phyloP scores from a whole-genome alignment of 2,329 filamentous ascomycete species.

The Xylariaceae sp. region DNA sequence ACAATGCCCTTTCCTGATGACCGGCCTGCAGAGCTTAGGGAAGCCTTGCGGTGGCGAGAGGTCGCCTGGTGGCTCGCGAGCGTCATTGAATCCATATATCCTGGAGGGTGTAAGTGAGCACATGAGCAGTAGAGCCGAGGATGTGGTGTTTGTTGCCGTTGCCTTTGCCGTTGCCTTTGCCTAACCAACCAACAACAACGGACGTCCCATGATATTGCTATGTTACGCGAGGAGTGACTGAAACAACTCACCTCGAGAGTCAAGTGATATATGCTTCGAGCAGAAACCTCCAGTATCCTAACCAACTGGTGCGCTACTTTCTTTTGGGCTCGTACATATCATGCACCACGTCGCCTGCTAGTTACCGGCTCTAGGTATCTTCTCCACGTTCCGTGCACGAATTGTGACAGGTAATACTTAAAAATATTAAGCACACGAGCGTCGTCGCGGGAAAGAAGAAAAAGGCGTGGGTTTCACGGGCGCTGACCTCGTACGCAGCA shows the following conservation, averaged over 20 bases:
- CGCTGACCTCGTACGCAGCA: slow-evolving; percentile 22
- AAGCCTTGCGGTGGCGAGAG: slow-evolving; percentile 55
- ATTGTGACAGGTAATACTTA: slow-evolving; percentile 9
- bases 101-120: slow-evolving; percentile 27
- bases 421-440: slow-evolving; percentile 17
- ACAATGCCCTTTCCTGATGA: slow-evolving; percentile 44
- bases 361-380: slow-evolving; percentile 32
- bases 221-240: slow-evolving; percentile 4
- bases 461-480: slow-evolving; percentile 26
- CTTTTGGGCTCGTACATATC: slow-evolving; percentile 39
- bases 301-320: slow-evolving; percentile 38
- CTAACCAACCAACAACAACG: background rate
- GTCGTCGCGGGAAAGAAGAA: slow-evolving; percentile 22
- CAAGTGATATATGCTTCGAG: slow-evolving; percentile 28
- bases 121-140: slow-evolving; percentile 6
- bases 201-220: background rate
- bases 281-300: slow-evolving; percentile 36
- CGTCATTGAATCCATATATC: slow-evolving; percentile 51
- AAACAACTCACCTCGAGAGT: slow-evolving; percentile 30
- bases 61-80: slow-evolving; percentile 41
- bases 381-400: slow-evolving; percentile 26
- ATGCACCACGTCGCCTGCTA: slow-evolving; percentile 37
- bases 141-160: slow-evolving; percentile 9
- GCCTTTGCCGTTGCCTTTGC: slow-evolving; percentile 3
- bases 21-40: slow-evolving; percentile 50